phyloP scores from a whole-genome alignment of 441 rosid species.

The Corymbia citriodora region DNA sequence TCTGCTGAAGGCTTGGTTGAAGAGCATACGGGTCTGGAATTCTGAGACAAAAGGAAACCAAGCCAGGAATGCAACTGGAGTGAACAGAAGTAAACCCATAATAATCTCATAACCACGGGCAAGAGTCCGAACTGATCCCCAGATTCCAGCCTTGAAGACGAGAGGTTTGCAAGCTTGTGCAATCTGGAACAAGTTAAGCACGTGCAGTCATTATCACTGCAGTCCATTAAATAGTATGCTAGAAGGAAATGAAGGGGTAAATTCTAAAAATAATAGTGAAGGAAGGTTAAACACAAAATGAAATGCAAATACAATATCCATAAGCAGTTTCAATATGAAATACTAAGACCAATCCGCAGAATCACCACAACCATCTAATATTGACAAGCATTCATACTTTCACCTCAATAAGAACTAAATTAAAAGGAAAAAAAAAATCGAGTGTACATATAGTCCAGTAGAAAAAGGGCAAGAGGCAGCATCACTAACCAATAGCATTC shows the following conservation, averaged over 20 bases:
- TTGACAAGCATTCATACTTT: neutral
- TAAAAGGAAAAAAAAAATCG: neutral
- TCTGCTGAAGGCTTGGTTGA: conserved; percentile 99
- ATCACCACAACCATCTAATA: neutral
- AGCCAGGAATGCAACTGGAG: conserved; percentile 95
- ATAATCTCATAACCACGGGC: conserved; percentile 95
- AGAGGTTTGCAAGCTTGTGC: conserved; percentile 94
- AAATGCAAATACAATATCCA: neutral
- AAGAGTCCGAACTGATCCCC: conserved; percentile 86
- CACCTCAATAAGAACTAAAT: neutral
- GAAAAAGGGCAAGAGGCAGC: neutral
- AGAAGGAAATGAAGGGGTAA: neutral
- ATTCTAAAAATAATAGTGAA: neutral
- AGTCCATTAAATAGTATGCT: neutral
- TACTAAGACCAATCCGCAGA: neutral
- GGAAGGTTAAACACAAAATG: neutral
- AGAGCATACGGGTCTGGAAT: conserved; percentile 98
- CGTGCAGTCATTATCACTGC: neutral
- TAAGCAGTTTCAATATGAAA: neutral
- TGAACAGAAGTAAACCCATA: conserved; percentile 91
- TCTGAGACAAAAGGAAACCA: conserved; percentile 99
- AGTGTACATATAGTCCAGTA: neutral
- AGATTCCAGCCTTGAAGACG: conserved; percentile 65
- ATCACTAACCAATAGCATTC: conserved; percentile 77
- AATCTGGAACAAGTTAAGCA: conserved; percentile 34